phyloP scores from a whole-genome alignment of 208 protist species.

The Leishmania arabica region DNA sequence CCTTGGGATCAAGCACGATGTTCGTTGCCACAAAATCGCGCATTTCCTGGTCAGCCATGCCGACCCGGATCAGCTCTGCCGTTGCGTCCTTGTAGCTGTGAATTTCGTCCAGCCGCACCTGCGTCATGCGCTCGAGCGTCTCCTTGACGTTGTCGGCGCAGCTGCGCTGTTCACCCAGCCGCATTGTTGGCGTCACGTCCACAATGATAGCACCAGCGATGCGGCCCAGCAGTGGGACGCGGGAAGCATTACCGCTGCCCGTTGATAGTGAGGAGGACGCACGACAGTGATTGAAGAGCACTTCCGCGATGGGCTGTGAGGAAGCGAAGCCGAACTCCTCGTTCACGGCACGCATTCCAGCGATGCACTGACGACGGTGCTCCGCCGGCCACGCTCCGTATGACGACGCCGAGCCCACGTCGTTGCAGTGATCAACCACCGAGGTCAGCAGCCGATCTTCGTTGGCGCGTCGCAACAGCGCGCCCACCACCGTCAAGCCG shows the following conservation, averaged over 20 bases:
- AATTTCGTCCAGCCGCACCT: conserved; percentile 48
- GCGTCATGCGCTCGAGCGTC: conserved; percentile 62
- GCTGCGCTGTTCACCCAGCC: conserved; percentile 28
- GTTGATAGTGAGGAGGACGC: not conserved
- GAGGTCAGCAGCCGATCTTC: conserved; percentile 48
- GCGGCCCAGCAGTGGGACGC: conserved; percentile 32
- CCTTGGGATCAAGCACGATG: conserved; percentile 36
- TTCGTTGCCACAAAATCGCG: conserved; percentile 84
- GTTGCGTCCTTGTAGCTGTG: conserved; percentile 52
- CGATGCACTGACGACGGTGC: conserved; percentile 21
- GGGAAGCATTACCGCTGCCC: conserved; percentile 8
- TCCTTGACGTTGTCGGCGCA: conserved; percentile 31
- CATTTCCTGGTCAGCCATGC: conserved; percentile 64
- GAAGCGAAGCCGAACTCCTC: conserved; percentile 47
- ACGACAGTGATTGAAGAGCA: conserved; percentile 38
- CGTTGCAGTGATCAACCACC: conserved; percentile 18
- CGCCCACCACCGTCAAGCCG: conserved; percentile 71
- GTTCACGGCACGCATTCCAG: conserved; percentile 68
- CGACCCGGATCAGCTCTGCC: conserved; percentile 56
- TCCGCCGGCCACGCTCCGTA: conserved; percentile 31
- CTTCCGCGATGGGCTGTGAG: conserved; percentile 44
- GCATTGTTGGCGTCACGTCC: conserved; percentile 65
- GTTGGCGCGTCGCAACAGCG: conserved; percentile 78
- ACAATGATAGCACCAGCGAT: conserved; percentile 78
- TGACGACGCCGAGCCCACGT: not conserved